These are phyloP conservation scores for Salpingoeca rosetta DNA, from an alignment of 78 protist genomes.

Conservation along the genomic window DNA sequence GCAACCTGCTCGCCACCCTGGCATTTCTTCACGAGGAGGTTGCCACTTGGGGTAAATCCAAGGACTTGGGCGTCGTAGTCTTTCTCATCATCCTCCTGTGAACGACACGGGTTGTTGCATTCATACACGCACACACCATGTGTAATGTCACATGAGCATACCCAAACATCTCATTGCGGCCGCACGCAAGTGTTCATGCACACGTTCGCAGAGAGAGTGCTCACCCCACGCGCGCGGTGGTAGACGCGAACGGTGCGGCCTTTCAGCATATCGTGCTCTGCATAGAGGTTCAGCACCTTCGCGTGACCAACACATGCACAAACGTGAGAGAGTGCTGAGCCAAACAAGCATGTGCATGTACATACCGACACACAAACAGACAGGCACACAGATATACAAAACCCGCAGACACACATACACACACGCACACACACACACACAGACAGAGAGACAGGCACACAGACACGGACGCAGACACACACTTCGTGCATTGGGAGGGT, in stretches of 20 bases:
- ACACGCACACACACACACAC: too few species aligned
- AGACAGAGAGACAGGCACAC: too few species aligned
- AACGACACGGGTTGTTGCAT: too few species aligned
- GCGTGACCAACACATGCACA: too few species aligned
- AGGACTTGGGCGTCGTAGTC: background rate
- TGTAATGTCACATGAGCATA: background rate
- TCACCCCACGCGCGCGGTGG: background rate
- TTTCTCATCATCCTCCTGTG: background rate
- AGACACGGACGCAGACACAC: too few species aligned
- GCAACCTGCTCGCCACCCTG: background rate
- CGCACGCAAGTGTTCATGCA: background rate
- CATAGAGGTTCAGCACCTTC: background rate
- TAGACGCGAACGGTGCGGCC: background rate
- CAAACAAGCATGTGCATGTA: too few species aligned
- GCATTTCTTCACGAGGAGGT: background rate
- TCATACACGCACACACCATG: too few species aligned
- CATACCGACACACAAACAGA: too few species aligned
- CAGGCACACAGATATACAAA: too few species aligned
- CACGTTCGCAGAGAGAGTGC: too few species aligned
- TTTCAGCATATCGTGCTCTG: background rate
- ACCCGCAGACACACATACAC: too few species aligned
- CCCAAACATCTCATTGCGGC: background rate
- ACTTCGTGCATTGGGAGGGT: background rate
- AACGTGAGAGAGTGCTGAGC: too few species aligned
- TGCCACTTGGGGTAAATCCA: background rate